phyloP scores from a whole-genome alignment of 257 asterid species.

The Nicotiana tomentosiformis region DNA sequence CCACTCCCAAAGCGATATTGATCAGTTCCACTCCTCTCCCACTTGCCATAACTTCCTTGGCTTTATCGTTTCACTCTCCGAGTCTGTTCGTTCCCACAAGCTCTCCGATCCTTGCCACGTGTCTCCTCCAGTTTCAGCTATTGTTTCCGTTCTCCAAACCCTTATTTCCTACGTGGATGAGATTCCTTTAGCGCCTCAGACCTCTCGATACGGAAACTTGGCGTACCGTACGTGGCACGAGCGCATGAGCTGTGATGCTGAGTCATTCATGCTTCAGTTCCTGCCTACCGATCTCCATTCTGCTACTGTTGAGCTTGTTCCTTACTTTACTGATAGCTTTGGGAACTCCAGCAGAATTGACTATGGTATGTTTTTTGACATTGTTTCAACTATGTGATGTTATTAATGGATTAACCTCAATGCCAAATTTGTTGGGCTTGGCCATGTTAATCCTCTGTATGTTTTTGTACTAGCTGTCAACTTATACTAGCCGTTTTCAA shows the following conservation, averaged over 20 bases:
- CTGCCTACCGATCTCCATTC: slow-evolving; percentile 38
- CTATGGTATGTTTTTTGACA: slow-evolving; percentile 38
- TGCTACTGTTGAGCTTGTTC: slow-evolving; percentile 61
- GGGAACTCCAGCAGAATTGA: slow-evolving; percentile 80
- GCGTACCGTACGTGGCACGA: slow-evolving; percentile 79
- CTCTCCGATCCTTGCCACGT: slow-evolving; percentile 65
- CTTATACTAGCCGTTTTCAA: neutral
- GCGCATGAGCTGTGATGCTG: slow-evolving; percentile 57
- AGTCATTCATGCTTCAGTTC: slow-evolving; percentile 41
- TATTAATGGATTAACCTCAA: neutral
- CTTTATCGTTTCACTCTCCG: slow-evolving; percentile 68
- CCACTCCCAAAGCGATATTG: slow-evolving; percentile 56
- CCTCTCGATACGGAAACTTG: slow-evolving; percentile 71
- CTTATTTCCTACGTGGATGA: slow-evolving; percentile 53
- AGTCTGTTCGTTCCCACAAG: slow-evolving; percentile 56
- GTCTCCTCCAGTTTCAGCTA: slow-evolving; percentile 38
- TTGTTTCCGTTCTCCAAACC: slow-evolving; percentile 36
- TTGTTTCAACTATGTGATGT: neutral
- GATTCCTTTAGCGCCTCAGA: slow-evolving; percentile 64
- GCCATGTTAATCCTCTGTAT: neutral
- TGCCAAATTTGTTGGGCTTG: neutral
- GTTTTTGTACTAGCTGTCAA: neutral
- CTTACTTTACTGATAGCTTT: slow-evolving; percentile 74
- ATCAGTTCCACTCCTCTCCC: slow-evolving; percentile 47
- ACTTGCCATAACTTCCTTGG: slow-evolving; percentile 64